Percentiles rank a stretch among this genome's conserved stretches.
These are phyloP conservation scores for Alternaria tenuissima DNA, from an alignment of 2,329 filamentous ascomycete species.

Conservation along the genomic window DNA sequence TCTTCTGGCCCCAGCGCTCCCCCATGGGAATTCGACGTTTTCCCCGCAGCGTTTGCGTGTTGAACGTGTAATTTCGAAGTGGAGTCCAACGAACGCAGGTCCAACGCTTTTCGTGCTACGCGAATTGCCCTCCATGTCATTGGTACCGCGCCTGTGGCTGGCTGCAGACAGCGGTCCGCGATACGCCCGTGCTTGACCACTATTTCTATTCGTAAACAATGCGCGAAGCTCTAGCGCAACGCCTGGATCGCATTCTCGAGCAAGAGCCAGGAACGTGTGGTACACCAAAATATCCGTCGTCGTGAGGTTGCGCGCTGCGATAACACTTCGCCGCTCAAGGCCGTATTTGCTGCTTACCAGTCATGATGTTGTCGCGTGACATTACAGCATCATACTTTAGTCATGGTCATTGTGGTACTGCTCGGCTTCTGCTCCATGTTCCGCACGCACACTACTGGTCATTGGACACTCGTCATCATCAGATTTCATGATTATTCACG, in stretches of 20 bases:
- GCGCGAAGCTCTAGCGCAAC: slow-evolving; percentile 4
- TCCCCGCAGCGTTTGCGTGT: slow-evolving; percentile 6
- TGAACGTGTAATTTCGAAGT: slow-evolving; percentile 6
- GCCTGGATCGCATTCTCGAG: slow-evolving; percentile 5
- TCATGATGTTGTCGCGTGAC: background rate
- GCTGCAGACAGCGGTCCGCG: slow-evolving; percentile 20
- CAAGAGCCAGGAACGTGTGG: background rate
- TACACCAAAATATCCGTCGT: background rate
- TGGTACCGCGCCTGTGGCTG: slow-evolving; percentile 20
- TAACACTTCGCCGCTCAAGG: background rate
- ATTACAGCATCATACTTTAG: background rate
- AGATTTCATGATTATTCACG: background rate
- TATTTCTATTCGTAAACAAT: background rate
- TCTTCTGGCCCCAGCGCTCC: background rate
- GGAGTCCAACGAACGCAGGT: slow-evolving; percentile 11
- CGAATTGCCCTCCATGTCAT: slow-evolving; percentile 3
- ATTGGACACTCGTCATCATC: background rate
- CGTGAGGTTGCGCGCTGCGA: background rate
- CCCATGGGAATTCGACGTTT: slow-evolving; percentile 3
- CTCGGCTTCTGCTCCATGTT: background rate
- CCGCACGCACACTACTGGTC: background rate
- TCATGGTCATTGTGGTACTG: background rate
- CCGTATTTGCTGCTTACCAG: background rate
- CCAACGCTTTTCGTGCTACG: slow-evolving; percentile 15
- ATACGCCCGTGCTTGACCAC: slow-evolving; percentile 14